Conservation (phyloP, 2,329 filamentous ascomycete species). For the Sporothrix phasma region DNA sequence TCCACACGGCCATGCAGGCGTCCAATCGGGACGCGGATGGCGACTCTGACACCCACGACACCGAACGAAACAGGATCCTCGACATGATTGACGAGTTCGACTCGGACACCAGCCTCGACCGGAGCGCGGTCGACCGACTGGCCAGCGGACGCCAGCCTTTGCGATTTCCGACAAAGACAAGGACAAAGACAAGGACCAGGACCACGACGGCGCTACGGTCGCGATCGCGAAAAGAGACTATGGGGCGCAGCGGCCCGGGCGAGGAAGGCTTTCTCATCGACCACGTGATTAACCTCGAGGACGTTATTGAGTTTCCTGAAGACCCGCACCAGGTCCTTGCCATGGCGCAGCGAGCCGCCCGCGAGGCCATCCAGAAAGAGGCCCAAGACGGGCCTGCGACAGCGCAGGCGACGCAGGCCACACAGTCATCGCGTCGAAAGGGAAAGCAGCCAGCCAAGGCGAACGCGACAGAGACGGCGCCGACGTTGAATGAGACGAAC, state of each 20-base stretch:
- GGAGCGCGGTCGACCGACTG: slow-evolving; percentile 4
- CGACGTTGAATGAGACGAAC: background rate
- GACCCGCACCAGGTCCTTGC: slow-evolving; percentile 19
- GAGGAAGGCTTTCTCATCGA: slow-evolving; percentile 51
- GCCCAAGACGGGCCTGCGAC: background rate
- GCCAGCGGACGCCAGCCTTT: background rate
- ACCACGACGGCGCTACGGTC: too few relatives aligned
- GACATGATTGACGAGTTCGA: background rate
- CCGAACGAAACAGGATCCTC: slow-evolving; percentile 4
- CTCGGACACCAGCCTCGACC: background rate
- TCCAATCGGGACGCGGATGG: slow-evolving; percentile 39
- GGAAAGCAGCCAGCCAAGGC: background rate
- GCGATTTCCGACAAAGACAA: too few relatives aligned
- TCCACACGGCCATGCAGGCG: slow-evolving; percentile 50
- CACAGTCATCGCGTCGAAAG: background rate
- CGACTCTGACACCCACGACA: slow-evolving; percentile 10
- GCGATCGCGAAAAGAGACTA: too few relatives aligned
- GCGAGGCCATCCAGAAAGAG: slow-evolving; percentile 6
- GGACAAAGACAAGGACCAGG: too few relatives aligned
- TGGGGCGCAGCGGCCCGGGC: slow-evolving; percentile 66
- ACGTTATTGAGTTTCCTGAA: slow-evolving; percentile 29
- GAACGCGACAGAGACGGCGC: background rate
- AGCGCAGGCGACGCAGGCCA: background rate
- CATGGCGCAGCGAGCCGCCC: slow-evolving; percentile 20
- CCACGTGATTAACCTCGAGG: slow-evolving; percentile 50